Conservation (phyloP, 768 basidiomycete species). For the Tremella fuciformis region DNA sequence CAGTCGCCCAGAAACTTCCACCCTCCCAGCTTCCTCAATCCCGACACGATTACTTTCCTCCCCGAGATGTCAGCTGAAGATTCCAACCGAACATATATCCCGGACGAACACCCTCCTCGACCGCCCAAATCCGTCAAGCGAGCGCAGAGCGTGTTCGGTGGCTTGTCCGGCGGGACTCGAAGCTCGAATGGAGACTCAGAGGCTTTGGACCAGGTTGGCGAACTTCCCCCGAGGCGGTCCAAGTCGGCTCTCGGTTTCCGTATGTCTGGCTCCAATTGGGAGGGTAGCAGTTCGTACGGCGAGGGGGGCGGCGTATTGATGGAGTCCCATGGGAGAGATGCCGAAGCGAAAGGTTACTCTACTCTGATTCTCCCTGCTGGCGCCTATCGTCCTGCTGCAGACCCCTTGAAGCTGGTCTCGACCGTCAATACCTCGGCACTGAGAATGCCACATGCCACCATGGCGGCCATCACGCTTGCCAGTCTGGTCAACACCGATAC, state of each 20-base stretch:
- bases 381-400: slow-evolving; percentile 53
- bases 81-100: slow-evolving; percentile 21
- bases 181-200: slow-evolving; percentile 11
- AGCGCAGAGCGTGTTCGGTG: slow-evolving; percentile 23
- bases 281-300: slow-evolving; percentile 29
- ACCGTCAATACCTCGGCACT: slow-evolving; percentile 70
- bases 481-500: slow-evolving; percentile 28
- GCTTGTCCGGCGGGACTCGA: slow-evolving; percentile 3
- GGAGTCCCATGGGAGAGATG: slow-evolving; percentile 43
- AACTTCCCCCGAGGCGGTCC: slow-evolving; percentile 17
- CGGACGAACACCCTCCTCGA: slow-evolving; percentile 18
- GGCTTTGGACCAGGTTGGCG: slow-evolving; percentile 19
- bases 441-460: slow-evolving; percentile 79
- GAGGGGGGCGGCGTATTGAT: slow-evolving; percentile 45
- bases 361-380: slow-evolving; percentile 57
- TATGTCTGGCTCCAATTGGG: slow-evolving; percentile 25
- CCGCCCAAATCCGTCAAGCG: slow-evolving; percentile 16
- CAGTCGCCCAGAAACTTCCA: slow-evolving; percentile 20
- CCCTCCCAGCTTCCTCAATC: slow-evolving; percentile 39
- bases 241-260: slow-evolving; percentile 39
- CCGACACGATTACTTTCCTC: slow-evolving; percentile 43
- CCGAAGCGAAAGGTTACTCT: slow-evolving; percentile 43
- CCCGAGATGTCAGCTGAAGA: slow-evolving; percentile 44
- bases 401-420: slow-evolving; percentile 52
- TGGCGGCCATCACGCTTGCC: slow-evolving; percentile 66